Base-by-base conservation (phyloP, 208 protist species). In the Trypanosoma scelopori region DNA sequence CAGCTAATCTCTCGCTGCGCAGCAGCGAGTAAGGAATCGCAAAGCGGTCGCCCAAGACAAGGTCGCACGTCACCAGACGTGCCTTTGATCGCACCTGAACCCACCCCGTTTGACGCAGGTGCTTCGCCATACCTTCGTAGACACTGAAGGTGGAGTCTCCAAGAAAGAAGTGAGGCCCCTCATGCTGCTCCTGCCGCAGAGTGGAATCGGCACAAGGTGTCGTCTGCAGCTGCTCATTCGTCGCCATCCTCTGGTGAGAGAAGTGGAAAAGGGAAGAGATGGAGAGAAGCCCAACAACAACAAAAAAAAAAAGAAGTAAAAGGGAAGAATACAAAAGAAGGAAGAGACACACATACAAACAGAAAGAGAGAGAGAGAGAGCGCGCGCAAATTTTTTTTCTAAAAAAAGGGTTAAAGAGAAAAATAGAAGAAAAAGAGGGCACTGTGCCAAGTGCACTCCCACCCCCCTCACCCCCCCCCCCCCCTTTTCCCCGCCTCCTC, bases 11-110 rank as follows among this genome's bases (percentile, higher is more conserved):
- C 71, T 84, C 76, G 53, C 82, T 83, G 22, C 86, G 81, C 35
- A 96, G 76, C 22, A 76, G 56, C 15, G 73, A 57, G 69, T 96
- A 96, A 4, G 83, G 84, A 41, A 96, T 94, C 23, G 66, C 66
- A 49, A 91, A 89, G 43, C 91, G 81, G 61, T 96, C 91, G 4
- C 91, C 89, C 20, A 96, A 70, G 12, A 96, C 65, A 27, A 91
- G 46, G 46, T 92, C 83, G 37, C 73, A 90, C 11, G 28, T 42
- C 43, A 35, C 42, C 20, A 71, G 42, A 3, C 20, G 25, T 0
- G 23, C 60, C 18, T 70, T 72, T 20, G 78, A 74, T 22, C 81
- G 49, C 11, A 42, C 55, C 12, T 73, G 65, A 27, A 27, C 70
- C 87, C 89, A 93, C 1, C 82, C 83, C 13, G 67, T 53, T 55